phyloP scores from a whole-genome alignment of 1,284 basidiomycete species.

The Mycena sp. region DNA sequence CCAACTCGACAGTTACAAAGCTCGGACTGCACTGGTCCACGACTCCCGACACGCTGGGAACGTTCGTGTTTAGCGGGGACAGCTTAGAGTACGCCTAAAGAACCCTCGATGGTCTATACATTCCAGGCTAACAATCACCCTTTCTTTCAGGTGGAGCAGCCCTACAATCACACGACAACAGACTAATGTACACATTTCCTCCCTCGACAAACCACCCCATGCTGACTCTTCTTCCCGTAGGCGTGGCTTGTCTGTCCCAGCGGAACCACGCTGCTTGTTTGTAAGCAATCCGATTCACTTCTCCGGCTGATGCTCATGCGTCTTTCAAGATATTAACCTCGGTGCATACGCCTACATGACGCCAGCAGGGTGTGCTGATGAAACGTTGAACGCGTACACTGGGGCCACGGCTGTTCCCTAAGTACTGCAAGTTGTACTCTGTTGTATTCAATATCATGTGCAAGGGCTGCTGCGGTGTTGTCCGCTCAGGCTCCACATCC shows the following conservation, averaged over 20 bases:
- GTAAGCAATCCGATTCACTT: background rate
- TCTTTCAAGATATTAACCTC: conserved; percentile 55
- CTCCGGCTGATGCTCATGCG: background rate
- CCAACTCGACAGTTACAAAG: conserved; percentile 57
- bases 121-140: no score
- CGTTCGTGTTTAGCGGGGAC: conserved; percentile 63
- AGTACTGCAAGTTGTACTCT: background rate
- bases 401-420: conserved; percentile 46
- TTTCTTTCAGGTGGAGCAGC: conserved; percentile 50
- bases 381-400: conserved; percentile 73
- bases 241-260: conserved; percentile 64
- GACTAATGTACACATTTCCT: conserved; percentile 41
- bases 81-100: conserved; percentile 49
- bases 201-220: no score
- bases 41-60: conserved; percentile 57
- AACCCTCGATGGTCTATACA: background rate
- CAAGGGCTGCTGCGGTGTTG: background rate
- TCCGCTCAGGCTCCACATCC: no score
- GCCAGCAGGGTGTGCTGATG: conserved; percentile 66
- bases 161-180: conserved; percentile 58
- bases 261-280: conserved; percentile 55
- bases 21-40: conserved; percentile 60
- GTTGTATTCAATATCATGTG: background rate
- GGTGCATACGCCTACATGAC: conserved; percentile 66
- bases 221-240: background rate